Evolutionary conservation across 495 filamentous ascomycete genomes (phyloP).

Genomic region (Collariella sp.): DNA sequence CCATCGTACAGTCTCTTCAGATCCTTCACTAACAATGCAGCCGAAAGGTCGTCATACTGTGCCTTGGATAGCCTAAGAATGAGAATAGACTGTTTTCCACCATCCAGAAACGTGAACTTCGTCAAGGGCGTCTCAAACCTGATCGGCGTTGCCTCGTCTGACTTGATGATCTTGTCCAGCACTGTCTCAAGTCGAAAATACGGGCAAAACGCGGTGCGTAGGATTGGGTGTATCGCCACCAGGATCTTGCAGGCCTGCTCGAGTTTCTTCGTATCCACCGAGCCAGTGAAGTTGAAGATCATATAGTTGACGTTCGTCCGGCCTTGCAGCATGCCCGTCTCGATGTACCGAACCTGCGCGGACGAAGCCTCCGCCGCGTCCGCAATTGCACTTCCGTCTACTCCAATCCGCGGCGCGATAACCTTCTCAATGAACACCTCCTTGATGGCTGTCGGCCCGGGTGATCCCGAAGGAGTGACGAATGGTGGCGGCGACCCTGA

Average conservation of each 20-base stretch:
- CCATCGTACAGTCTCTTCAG: constrained; percentile 36
- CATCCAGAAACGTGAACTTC: constrained; percentile 41
- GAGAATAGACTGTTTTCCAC: constrained; percentile 37
- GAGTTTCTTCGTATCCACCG: constrained; percentile 35
- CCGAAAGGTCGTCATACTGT: constrained; percentile 39
- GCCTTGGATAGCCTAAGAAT: constrained; percentile 38
- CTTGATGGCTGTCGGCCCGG: constrained; percentile 17
- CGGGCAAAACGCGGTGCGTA: constrained; percentile 41
- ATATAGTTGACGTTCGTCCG: constrained; percentile 39
- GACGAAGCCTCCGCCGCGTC: constrained; percentile 38
- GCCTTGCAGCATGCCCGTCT: constrained; percentile 37
- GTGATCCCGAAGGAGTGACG: too few species aligned
- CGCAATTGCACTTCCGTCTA: constrained; percentile 29
- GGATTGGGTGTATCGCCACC: constrained; percentile 34
- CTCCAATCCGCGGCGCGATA: constrained; percentile 31
- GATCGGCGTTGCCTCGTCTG: constrained; percentile 30
- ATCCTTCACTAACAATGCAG: constrained; percentile 36
- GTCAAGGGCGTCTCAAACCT: constrained; percentile 37
- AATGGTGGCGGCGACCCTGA: too few species aligned
- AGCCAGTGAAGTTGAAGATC: constrained; percentile 34
- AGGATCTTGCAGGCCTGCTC: constrained; percentile 35
- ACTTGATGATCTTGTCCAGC: constrained; percentile 33
- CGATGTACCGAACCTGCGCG: constrained; percentile 37
- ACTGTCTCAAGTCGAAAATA: constrained; percentile 32
- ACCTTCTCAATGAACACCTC: constrained; percentile 25